Evolutionary conservation across 1,139 yeast genomes (phyloP), one percentile per base, ranked within the genome.

Genomic region (Geotrichum carabidarum): DNA sequence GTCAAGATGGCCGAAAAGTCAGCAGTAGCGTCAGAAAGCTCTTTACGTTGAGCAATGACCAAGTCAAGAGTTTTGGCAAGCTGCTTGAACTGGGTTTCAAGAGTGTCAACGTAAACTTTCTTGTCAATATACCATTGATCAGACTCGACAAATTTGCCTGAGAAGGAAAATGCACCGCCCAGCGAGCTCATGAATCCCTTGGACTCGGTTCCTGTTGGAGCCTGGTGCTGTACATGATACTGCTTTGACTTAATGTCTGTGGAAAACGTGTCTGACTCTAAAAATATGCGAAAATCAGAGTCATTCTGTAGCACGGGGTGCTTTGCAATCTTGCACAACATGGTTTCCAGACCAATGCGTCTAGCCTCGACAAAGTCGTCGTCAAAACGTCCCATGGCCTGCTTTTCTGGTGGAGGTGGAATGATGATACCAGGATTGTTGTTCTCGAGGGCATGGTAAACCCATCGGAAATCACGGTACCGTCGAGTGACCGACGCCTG

Each of bases 391-490:
- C 96, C 97, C 57, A 91, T 85, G 0, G 89, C 87, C 69, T 93
- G 98, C 66, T 94, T 94, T 40, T 89, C 88, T 1, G 99, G 99
- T 9, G 99, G 98, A 0, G 99, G 96, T 0, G 99, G 99, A 31
- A 94, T 84, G 43, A 94, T 85, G 56, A 80, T 76, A 0, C 99
- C 99, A 34, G 96, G 95, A 66, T 93, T 90, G 63, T 85, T 88
- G 60, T 81, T 80, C 65, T 87, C 89, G 36, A 93, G 74, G 63
- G 93, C 96, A 62, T 89, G 89, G 69, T 89, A 91, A 31, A 93
- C 77, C 98, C 98, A 75, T 60, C 85, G 74, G 70, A 89, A 89
- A 67, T 89, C 96, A 58, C 83, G 80, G 68, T 89, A 89, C 60
- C 96, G 78, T 65, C 96, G 76, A 4, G 86, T 77, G 0, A 88